Evolutionary conservation across 768 basidiomycete genomes (phyloP).

Genomic region (Pleurotus citrinopileatus): DNA sequence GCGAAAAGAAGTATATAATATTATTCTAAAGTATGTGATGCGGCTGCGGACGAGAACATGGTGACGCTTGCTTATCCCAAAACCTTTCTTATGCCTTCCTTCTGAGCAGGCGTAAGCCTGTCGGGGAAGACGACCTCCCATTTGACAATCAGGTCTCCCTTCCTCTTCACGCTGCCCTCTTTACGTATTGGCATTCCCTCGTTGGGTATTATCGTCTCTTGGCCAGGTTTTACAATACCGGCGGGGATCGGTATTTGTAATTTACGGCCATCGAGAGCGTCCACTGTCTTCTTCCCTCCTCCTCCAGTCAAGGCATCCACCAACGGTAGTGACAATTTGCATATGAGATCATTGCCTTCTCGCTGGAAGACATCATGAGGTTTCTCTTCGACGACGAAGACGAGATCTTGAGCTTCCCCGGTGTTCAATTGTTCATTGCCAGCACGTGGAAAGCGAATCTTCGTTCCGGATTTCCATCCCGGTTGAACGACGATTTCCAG

Average conservation of each 20-base stretch:
- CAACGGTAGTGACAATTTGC: constrained; percentile 61
- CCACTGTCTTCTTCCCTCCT: constrained; percentile 50
- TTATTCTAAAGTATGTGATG: not conserved
- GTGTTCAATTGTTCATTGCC: constrained; percentile 67
- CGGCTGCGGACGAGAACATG: not conserved
- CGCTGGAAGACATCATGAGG: constrained; percentile 74
- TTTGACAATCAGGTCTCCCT: constrained; percentile 81
- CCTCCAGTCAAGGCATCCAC: constrained; percentile 67
- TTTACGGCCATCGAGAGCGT: constrained; percentile 77
- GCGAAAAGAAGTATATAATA: not conserved
- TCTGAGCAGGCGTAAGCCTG: constrained; percentile 70
- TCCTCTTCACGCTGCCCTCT: constrained; percentile 61
- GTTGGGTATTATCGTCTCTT: constrained; percentile 63
- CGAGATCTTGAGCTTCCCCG: constrained; percentile 84
- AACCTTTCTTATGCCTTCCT: constrained; percentile 74
- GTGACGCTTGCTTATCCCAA: constrained; percentile 39
- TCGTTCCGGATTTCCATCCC: constrained; percentile 97
- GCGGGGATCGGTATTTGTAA: constrained; percentile 64
- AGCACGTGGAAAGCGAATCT: constrained; percentile 83
- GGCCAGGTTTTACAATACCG: constrained; percentile 73
- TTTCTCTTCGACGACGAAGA: constrained; percentile 97
- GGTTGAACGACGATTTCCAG: constrained; percentile 79
- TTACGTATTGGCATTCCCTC: constrained; percentile 95
- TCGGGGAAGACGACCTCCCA: constrained; percentile 88
- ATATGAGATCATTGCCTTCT: constrained; percentile 77